Base-by-base conservation (phyloP, 495 filamentous ascomycete species). In the Talaromyces nanjingensis region DNA sequence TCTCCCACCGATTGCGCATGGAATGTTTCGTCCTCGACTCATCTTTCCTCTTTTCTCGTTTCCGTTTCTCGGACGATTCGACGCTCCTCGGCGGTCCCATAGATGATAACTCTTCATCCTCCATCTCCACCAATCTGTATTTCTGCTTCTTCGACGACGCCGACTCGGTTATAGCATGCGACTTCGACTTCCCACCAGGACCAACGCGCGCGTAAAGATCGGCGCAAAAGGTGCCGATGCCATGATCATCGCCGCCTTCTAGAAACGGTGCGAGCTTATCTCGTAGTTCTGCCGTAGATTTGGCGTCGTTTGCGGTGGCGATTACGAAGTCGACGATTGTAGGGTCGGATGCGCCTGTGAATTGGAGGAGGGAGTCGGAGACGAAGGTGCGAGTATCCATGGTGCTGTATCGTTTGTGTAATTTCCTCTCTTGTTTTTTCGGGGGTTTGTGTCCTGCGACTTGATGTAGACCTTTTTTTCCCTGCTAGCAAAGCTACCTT, bases 101-200 rank as follows among this genome's bases (percentile, higher is more conserved):
- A 47, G 67, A 63, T 0, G 70, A 54, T 9, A 73, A 3, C 8
- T 53, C 14, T 8, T 53, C 60, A 31, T 91, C 90, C 55, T 88
- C 89, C 91, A 96, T 96, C 11, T 91, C 88, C 45, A 96, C 78
- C 24, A 96, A 81, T 9, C 86, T 83, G 73, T 96, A 96, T 68
- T 86, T 89, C 74, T n/a, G 37, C 34, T 92, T 94, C 69, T 76
- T 81, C 55, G 71, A 62, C 33, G 33, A 1, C 33, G 33, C 9
- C 33, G 33, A 69, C 42, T 64, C 64, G 20, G 49, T 65, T 47
- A 63, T 62, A 4, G 65, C 68, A 62, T 69, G 68, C 34, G 37
- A 59, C 34, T 72, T 65, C 49, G 62, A 65, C 31, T 59, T 64
- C 33, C 64, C 65, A 29, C 63, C 62, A 59, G 72, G 71, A 22